phyloP scores from a whole-genome alignment of 352 stramenopile genomes.

The Phytophthora sansomeana region DNA sequence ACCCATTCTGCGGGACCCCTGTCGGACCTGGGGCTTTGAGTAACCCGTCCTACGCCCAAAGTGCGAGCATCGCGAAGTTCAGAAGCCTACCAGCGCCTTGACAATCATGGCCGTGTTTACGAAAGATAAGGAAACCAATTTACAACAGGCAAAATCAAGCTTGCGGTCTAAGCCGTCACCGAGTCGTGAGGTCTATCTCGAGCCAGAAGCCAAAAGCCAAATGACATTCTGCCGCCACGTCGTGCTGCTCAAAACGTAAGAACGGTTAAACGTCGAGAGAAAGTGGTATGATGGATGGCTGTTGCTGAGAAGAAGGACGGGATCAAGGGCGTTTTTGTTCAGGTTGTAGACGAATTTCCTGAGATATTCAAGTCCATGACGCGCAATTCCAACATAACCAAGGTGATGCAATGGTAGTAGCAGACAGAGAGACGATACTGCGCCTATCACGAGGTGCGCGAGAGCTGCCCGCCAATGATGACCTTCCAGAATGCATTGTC shows the following conservation, averaged over 20 bases:
- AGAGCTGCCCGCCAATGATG: too few relatives aligned
- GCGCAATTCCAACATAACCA: constrained; percentile 18
- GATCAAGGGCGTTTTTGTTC: constrained; percentile 11
- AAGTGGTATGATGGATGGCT: constrained; percentile 7
- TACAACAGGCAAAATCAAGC: not conserved
- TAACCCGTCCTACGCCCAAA: constrained; percentile 7
- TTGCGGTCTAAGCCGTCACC: not conserved
- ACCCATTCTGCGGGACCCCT: constrained; percentile 23
- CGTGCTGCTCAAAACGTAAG: constrained; percentile 1
- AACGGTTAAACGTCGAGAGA: constrained; percentile 2
- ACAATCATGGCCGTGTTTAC: constrained; percentile 6
- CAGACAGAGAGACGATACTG: not conserved
- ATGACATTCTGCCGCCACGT: not conserved
- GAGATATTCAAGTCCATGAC: constrained; percentile 6
- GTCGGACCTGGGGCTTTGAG: not conserved
- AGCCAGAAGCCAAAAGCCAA: not conserved
- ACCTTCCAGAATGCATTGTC: too few relatives aligned
- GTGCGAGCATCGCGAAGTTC: not conserved
- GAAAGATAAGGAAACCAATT: not conserved
- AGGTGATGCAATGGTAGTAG: constrained; percentile 22
- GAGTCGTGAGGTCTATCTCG: not conserved
- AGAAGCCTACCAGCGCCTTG: not conserved
- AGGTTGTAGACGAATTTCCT: constrained; percentile 17
- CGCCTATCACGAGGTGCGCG: not conserved
- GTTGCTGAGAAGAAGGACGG: not conserved